Evolutionary conservation across 2,329 filamentous ascomycete genomes (phyloP).

Genomic region (Fusarium sp.): DNA sequence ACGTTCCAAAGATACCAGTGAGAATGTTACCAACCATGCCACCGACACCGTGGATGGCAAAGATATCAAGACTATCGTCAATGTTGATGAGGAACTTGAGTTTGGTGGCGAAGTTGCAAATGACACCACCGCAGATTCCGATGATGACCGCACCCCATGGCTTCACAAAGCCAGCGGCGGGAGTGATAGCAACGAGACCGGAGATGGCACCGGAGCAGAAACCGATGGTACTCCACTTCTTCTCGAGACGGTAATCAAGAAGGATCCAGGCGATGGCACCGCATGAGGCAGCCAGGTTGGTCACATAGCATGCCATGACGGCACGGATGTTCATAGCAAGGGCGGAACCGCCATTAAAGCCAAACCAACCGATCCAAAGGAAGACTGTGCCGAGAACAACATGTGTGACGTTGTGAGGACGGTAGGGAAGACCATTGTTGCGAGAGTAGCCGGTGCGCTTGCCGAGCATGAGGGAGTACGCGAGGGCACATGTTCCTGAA

Average conservation of each 20-base stretch:
- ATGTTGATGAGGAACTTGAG: slow-evolving; percentile 78
- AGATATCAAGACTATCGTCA: slow-evolving; percentile 90
- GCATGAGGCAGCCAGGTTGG: slow-evolving; percentile 84
- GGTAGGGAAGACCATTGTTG: slow-evolving; percentile 71
- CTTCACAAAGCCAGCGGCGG: slow-evolving; percentile 83
- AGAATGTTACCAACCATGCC: slow-evolving; percentile 83
- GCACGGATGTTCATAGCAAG: slow-evolving; percentile 85
- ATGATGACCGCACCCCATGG: slow-evolving; percentile 69
- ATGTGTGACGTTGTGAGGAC: slow-evolving; percentile 78
- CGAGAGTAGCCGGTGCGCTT: slow-evolving; percentile 72
- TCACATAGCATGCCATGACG: slow-evolving; percentile 89
- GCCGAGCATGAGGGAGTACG: slow-evolving; percentile 78
- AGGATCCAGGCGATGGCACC: slow-evolving; percentile 87
- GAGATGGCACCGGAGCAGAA: slow-evolving; percentile 92
- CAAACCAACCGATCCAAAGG: slow-evolving; percentile 96
- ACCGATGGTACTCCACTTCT: slow-evolving; percentile 92
- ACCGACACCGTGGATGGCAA: slow-evolving; percentile 88
- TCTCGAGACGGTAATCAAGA: slow-evolving; percentile 89
- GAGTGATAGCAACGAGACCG: slow-evolving; percentile 87
- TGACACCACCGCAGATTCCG: slow-evolving; percentile 69
- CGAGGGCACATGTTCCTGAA: slow-evolving; percentile 76
- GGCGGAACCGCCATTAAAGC: slow-evolving; percentile 91
- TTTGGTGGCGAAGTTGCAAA: slow-evolving; percentile 89
- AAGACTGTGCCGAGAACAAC: slow-evolving; percentile 79
- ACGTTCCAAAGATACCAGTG: slow-evolving; percentile 81